Evolutionary conservation across 2,329 filamentous ascomycete genomes (phyloP).

Genomic region (Mycosphaerella sp.): DNA sequence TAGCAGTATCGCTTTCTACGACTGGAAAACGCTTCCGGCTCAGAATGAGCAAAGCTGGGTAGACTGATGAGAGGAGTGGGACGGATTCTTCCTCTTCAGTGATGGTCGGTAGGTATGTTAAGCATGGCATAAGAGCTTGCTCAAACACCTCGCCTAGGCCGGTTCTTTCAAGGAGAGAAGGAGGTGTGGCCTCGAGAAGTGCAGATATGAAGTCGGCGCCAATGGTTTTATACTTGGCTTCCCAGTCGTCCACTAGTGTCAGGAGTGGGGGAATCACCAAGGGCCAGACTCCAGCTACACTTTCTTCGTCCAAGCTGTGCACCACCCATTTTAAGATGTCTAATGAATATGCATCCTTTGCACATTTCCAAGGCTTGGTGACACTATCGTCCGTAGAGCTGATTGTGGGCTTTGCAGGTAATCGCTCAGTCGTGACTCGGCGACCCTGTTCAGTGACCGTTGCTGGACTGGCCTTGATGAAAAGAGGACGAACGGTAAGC

Average conservation of each 20-base stretch:
- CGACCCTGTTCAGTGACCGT: constrained; percentile 53
- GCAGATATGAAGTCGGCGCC: constrained; percentile 51
- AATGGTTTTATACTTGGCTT: constrained; percentile 46
- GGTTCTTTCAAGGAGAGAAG: constrained; percentile 51
- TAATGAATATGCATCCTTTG: constrained; percentile 44
- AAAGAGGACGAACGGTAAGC: constrained; percentile 60
- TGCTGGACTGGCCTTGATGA: constrained; percentile 51
- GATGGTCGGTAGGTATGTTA: constrained; percentile 69
- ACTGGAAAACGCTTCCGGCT: constrained; percentile 39
- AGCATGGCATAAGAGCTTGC: constrained; percentile 61
- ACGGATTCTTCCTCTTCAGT: constrained; percentile 68
- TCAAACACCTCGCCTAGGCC: constrained; percentile 64
- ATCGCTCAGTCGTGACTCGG: constrained; percentile 44
- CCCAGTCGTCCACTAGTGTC: constrained; percentile 59
- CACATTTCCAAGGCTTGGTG: constrained; percentile 57
- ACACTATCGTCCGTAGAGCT: constrained; percentile 37
- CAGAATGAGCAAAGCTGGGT: constrained; percentile 59
- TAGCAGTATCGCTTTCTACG: not conserved
- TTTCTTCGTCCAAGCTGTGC: constrained; percentile 43
- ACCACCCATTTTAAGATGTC: constrained; percentile 59
- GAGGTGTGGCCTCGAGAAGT: constrained; percentile 53
- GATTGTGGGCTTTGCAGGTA: constrained; percentile 34
- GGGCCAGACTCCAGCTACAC: constrained; percentile 56
- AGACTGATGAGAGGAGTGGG: constrained; percentile 57
- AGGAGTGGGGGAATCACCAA: constrained; percentile 64